Conservation (phyloP, 2,329 filamentous ascomycete genomes). For the Cercospora citrullina region DNA sequence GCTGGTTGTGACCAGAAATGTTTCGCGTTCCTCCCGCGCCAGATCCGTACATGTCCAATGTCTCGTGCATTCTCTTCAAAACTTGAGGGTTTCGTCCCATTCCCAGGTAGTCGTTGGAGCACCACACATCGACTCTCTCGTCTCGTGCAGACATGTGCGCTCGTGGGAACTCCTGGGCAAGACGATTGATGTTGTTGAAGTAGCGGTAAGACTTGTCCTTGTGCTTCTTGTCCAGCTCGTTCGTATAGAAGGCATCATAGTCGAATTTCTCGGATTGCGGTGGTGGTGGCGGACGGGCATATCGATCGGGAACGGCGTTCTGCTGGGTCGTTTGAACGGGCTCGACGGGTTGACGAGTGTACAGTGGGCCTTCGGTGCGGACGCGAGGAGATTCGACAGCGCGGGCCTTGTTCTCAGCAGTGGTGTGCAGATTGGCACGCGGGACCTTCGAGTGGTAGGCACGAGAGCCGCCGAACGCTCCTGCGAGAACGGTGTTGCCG, state of each 20-base stretch:
- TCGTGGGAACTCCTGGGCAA: constrained; percentile 92
- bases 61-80: constrained; percentile 88
- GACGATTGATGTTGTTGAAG: constrained; percentile 99
- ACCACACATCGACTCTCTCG: constrained; percentile 95
- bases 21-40: constrained; percentile 95
- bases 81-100: constrained; percentile 93
- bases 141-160: constrained; percentile 84
- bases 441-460: constrained; percentile 53
- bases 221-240: constrained; percentile 96
- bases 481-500: constrained; percentile 48
- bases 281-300: constrained; percentile 51
- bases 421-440: constrained; percentile 80
- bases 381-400: constrained; percentile 60
- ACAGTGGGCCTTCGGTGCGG: constrained; percentile 30
- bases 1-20: constrained; percentile 96
- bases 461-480: constrained; percentile 52
- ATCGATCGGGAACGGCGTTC: constrained; percentile 24
- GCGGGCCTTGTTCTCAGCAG: constrained; percentile 72
- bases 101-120: constrained; percentile 97
- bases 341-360: constrained; percentile 21
- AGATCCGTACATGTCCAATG: constrained; percentile 89
- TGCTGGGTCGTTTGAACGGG: constrained; percentile 15
- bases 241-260: constrained; percentile 85
- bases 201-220: constrained; percentile 99
- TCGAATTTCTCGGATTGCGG: constrained; percentile 67